Percentiles rank a stretch among this genome's conserved stretches.
Evolutionary conservation across 2,329 filamentous ascomycete genomes (phyloP).

Genomic region (Myriosclerotinia curreyana): DNA sequence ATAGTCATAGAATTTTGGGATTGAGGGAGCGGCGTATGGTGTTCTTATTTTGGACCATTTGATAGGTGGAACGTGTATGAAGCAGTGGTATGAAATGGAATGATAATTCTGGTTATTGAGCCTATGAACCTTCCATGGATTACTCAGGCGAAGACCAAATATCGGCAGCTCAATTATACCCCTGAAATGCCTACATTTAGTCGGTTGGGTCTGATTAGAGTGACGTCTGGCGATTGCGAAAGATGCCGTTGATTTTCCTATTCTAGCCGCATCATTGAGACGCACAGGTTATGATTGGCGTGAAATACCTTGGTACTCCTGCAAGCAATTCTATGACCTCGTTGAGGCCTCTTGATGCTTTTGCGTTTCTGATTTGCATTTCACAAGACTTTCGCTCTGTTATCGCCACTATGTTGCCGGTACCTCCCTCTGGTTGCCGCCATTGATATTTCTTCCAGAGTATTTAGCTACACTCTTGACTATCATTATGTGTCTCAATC

Average conservation of each 20-base stretch:
- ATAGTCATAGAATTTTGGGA: conserved; percentile 13
- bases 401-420: neutral
- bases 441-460: neutral
- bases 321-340: neutral
- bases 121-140: neutral
- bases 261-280: neutral
- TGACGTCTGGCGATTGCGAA: neutral
- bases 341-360: neutral
- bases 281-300: neutral
- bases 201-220: neutral
- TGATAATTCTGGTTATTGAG: conserved; percentile 8
- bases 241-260: neutral
- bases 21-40: conserved; percentile 28
- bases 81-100: conserved; percentile 6
- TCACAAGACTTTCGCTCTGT: neutral
- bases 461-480: neutral
- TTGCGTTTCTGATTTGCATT: neutral
- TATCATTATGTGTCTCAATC: neutral
- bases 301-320: neutral
- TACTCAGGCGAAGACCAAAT: neutral
- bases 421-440: neutral
- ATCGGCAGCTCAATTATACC: neutral
- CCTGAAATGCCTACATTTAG: neutral
- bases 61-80: conserved; percentile 9
- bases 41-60: conserved; percentile 21